Evolutionary conservation across 2,329 filamentous ascomycete species (phyloP).

Genomic region (Alternaria novae-zelandiae): DNA sequence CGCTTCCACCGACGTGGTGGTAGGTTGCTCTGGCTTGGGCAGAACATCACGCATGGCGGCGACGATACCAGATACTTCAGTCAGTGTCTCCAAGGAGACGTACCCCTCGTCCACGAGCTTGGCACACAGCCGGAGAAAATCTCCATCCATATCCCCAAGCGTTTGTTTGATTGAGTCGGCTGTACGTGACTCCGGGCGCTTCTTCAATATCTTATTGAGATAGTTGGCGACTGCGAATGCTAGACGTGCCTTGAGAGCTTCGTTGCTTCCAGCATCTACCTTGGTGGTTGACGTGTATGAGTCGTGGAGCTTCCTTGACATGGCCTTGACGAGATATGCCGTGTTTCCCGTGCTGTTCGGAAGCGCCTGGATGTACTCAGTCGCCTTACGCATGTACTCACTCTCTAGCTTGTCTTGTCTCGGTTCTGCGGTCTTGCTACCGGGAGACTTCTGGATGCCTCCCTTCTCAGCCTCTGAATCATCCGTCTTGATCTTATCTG

Average conservation of each 20-base stretch:
- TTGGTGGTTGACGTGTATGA: slow-evolving; percentile 13
- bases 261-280: slow-evolving; percentile 6
- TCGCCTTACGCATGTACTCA: slow-evolving; percentile 25
- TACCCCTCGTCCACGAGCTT: slow-evolving; percentile 25
- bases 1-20: neutral
- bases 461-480: neutral
- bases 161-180: slow-evolving; percentile 18
- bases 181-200: slow-evolving; percentile 10
- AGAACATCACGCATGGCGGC: slow-evolving; percentile 25
- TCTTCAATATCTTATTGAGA: slow-evolving; percentile 24
- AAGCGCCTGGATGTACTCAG: slow-evolving; percentile 21
- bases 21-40: slow-evolving; percentile 16
- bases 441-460: neutral
- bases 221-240: slow-evolving; percentile 28
- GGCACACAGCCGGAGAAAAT: slow-evolving; percentile 31
- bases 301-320: slow-evolving; percentile 23
- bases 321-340: slow-evolving; percentile 20
- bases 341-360: slow-evolving; percentile 1
- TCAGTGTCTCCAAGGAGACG: slow-evolving; percentile 25
- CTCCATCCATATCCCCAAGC: slow-evolving; percentile 23
- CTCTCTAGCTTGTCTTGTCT: slow-evolving; percentile 15
- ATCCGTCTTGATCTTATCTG: neutral
- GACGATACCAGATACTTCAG: slow-evolving; percentile 31
- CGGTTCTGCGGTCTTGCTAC: neutral
- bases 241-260: slow-evolving; percentile 23